These are phyloP conservation scores for Linnemannia exigua DNA, from an alignment of 192 early-diverging fungal genomes.

Conservation along the genomic window DNA sequence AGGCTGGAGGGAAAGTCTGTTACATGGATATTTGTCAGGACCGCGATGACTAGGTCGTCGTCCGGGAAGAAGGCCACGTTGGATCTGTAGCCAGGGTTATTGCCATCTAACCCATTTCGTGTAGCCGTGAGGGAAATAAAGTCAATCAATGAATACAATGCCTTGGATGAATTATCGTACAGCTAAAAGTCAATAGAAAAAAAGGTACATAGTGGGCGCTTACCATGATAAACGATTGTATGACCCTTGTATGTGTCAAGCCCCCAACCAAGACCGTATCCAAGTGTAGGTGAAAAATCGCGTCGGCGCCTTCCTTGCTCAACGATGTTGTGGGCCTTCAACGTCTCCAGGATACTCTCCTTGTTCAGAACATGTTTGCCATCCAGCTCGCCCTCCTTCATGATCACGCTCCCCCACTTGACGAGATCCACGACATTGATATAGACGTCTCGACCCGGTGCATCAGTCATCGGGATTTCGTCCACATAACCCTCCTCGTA, in stretches of 20 bases:
- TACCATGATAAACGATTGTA: too few relatives aligned
- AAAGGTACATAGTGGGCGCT: neutral
- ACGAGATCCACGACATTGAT: slow-evolving; percentile 21
- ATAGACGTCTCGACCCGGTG: slow-evolving; percentile 15
- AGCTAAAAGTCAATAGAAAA: too few relatives aligned
- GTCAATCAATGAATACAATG: too few relatives aligned
- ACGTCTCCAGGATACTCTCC: slow-evolving; percentile 3
- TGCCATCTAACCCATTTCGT: too few relatives aligned
- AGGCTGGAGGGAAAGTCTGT: neutral
- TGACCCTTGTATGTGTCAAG: slow-evolving; percentile 23
- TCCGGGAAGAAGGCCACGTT: slow-evolving; percentile 13
- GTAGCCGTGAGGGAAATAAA: too few relatives aligned
- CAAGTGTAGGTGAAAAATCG: neutral
- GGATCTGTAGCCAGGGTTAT: neutral
- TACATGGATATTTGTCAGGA: neutral
- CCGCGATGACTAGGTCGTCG: neutral
- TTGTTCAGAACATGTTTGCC: slow-evolving; percentile 29
- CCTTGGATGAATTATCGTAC: too few relatives aligned
- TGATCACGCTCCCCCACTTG: slow-evolving; percentile 14
- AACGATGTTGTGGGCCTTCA: neutral
- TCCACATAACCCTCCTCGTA: slow-evolving; percentile 5
- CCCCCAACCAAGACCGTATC: slow-evolving; percentile 37
- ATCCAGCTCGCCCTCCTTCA: slow-evolving; percentile 1
- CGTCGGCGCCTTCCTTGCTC: neutral
- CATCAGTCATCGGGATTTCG: neutral